Evolutionary conservation across 208 protist genomes (phyloP), one percentile per base, ranked within the genome.

Genomic region (Phytomonas sp.): DNA sequence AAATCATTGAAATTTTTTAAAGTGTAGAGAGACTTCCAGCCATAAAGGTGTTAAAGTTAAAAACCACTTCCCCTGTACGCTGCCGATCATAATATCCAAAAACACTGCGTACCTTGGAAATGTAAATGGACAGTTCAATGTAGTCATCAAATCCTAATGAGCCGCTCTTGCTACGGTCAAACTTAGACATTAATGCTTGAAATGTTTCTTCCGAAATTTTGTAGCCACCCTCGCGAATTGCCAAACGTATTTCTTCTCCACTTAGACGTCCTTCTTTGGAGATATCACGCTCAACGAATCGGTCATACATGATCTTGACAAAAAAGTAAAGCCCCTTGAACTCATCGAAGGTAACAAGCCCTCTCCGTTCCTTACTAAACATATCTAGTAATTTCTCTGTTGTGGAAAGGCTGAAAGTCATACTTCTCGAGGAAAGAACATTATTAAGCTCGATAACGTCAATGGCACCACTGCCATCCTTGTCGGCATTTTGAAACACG

Each of bases 91-190:
- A 84, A 72, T 94, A 90, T 29, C 70, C 61, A 60, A 91, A 95
- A 29, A 82, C 79, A 68, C 92, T 83, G 32, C 86, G 78, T 31
- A 76, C 74, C 70, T 87, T 92, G 29, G 80, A 84, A 2, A 95
- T 70, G 63, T 93, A 93, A 64, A 95, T 87, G 67, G 90, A 95
- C n/a, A 93, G 77, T 68, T 95, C 86, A 37, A 95, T 84, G 76
- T 95, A 95, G 69, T 95, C 90, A 69, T 95, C 90, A 61, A 95
- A 92, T 67, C 79, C 86, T 45, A 95, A 80, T 60, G 76, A 80
- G 70, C 87, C 90, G 34, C 77, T 74, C 59, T 79, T 77, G 52
- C 80, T 76, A n/a, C 84, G 87, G 61, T 95, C 90, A 76, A 95
- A 93, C 67, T 89, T 91, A 60, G 79, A 82, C 90, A 95, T 95